These are phyloP conservation scores for Aspergillus proliferans DNA, from an alignment of 2,329 filamentous ascomycete species.

Conservation along the genomic window DNA sequence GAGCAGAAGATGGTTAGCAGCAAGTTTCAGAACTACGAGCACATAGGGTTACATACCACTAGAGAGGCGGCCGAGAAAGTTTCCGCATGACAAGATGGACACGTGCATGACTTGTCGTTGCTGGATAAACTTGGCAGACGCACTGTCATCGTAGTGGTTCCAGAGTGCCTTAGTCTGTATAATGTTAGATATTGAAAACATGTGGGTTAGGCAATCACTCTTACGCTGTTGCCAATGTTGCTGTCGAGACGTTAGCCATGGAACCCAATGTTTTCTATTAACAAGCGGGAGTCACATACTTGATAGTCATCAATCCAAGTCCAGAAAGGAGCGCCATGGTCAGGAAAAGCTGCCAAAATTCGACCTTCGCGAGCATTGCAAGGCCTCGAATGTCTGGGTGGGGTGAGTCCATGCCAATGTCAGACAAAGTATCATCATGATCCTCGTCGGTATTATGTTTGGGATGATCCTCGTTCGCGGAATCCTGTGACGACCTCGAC, in stretches of 20 bases:
- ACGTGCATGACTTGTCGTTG: slow-evolving; percentile 85
- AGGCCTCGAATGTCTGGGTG: slow-evolving; percentile 87
- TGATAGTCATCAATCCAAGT: slow-evolving; percentile 97
- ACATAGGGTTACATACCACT: slow-evolving; percentile 54
- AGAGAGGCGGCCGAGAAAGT: slow-evolving; percentile 72
- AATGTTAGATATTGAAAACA: slow-evolving; percentile 1
- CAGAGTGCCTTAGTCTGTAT: slow-evolving; percentile 67
- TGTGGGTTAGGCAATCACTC: slow-evolving; percentile 3
- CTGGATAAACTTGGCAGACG: slow-evolving; percentile 67
- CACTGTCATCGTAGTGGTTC: slow-evolving; percentile 72
- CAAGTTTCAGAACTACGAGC: not conserved
- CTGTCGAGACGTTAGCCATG: slow-evolving; percentile 45
- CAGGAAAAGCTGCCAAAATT: slow-evolving; percentile 87
- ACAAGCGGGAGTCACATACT: slow-evolving; percentile 53
- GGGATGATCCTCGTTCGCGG: slow-evolving; percentile 21
- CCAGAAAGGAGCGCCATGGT: slow-evolving; percentile 89
- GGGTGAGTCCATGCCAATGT: slow-evolving; percentile 63
- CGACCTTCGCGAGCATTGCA: slow-evolving; percentile 60
- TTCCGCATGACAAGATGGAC: slow-evolving; percentile 83
- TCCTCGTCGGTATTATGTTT: slow-evolving; percentile 12
- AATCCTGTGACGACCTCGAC: slow-evolving; percentile 49
- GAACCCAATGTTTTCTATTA: not conserved
- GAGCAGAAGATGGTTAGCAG: not conserved
- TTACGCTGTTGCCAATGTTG: slow-evolving; percentile 85
- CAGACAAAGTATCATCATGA: slow-evolving; percentile 48